Conservation (phyloP, 441 rosid genomes). For the Manihot esculenta region DNA sequence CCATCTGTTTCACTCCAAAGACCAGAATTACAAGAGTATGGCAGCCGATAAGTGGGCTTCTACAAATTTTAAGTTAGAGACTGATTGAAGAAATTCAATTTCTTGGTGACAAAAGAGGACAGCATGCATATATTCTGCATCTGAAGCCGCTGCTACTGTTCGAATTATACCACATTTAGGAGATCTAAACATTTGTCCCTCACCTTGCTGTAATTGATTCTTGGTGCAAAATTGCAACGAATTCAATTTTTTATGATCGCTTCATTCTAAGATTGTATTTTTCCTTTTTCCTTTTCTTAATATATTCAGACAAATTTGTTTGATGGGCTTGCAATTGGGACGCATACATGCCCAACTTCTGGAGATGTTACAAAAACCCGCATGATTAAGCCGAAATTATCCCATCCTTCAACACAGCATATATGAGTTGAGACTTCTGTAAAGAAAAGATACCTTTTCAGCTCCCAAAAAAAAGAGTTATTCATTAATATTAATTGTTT, state of each 20-base stretch:
- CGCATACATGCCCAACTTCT: neutral
- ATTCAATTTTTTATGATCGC: neutral
- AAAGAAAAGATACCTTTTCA: neutral
- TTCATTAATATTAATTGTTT: too few species aligned
- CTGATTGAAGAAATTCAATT: slow-evolving; percentile 12
- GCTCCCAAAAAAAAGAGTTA: too few species aligned
- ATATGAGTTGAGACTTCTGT: too few species aligned
- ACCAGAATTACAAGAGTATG: neutral
- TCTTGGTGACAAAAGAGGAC: slow-evolving; percentile 25
- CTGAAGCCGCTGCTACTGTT: slow-evolving; percentile 24
- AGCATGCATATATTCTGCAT: slow-evolving; percentile 44
- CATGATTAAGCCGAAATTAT: neutral
- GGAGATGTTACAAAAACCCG: neutral
- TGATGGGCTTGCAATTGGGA: too few species aligned
- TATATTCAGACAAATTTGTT: too few species aligned
- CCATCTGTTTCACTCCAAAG: slow-evolving; percentile 26
- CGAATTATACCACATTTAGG: neutral
- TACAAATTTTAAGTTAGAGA: neutral
- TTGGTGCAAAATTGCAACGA: neutral
- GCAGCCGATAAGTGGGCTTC: slow-evolving; percentile 3
- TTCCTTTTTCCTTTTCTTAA: too few species aligned
- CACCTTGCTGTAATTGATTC: neutral
- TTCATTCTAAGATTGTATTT: too few species aligned
- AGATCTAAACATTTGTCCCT: neutral
- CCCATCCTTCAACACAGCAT: neutral